Evolutionary conservation across 257 asterid species (phyloP).

Genomic region (Lantana camara): DNA sequence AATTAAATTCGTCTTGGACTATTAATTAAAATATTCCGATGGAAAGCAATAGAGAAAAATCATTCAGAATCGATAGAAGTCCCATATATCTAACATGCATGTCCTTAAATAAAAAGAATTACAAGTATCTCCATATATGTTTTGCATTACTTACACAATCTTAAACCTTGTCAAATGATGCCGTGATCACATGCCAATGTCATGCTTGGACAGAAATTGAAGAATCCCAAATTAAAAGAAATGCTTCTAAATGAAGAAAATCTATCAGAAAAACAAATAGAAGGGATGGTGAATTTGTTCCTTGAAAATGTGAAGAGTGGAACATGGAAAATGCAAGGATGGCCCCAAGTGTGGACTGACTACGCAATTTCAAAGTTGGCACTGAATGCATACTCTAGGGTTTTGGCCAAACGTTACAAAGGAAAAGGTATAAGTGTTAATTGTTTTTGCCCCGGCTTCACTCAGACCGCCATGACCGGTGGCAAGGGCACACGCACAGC

Average conservation of each 20-base stretch:
- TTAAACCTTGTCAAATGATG: no score
- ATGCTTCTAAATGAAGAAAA: slow-evolving; percentile 56
- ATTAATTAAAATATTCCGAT: no score
- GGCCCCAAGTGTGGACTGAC: slow-evolving; percentile 86
- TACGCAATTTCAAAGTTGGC: slow-evolving; percentile 81
- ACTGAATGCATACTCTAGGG: slow-evolving; percentile 58
- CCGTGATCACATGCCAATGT: no score
- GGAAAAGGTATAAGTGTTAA: slow-evolving; percentile 49
- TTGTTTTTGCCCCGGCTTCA: slow-evolving; percentile 82
- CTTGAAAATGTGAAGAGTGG: slow-evolving; percentile 55
- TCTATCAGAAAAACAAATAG: slow-evolving; percentile 45
- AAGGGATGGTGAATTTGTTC: slow-evolving; percentile 49
- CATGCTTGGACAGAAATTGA: slow-evolving; percentile 59
- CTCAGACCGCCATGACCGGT: slow-evolving; percentile 78
- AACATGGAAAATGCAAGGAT: slow-evolving; percentile 63
- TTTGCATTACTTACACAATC: no score
- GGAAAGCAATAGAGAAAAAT: no score
- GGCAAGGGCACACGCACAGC: slow-evolving; percentile 63
- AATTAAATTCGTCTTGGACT: no score
- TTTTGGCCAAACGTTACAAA: slow-evolving; percentile 52
- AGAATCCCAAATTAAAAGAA: slow-evolving; percentile 41
- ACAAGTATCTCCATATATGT: no score
- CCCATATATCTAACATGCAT: no score
- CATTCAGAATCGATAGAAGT: no score
- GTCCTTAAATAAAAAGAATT: no score